Conservation (phyloP, 2,329 filamentous ascomycete genomes). For the Trichoderma aggressivum region DNA sequence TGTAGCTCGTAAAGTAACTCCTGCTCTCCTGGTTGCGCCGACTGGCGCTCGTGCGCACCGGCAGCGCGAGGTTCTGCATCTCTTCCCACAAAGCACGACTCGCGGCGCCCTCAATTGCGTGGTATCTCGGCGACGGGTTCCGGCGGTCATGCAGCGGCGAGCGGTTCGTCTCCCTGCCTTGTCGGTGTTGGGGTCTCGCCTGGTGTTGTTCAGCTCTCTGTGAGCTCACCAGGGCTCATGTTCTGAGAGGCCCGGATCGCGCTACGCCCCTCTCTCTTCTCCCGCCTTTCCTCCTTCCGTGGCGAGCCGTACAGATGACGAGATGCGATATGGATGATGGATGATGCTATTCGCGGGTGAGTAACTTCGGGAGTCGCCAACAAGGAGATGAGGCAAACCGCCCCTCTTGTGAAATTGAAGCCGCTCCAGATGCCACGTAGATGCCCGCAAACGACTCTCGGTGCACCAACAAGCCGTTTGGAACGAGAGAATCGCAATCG, state of each 20-base stretch:
- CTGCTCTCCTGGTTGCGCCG: slow-evolving; percentile 54
- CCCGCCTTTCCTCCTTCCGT: not conserved
- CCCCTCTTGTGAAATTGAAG: not conserved
- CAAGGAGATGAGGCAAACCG: not conserved
- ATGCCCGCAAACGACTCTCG: not conserved
- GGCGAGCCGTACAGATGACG: not conserved
- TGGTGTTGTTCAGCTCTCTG: not conserved
- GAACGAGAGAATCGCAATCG: not conserved
- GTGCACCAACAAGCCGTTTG: not conserved
- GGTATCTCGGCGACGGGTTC: not conserved
- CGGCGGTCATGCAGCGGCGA: not conserved
- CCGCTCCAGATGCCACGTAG: not conserved
- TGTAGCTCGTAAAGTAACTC: slow-evolving; percentile 55
- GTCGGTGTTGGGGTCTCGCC: not conserved
- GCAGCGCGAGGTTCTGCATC: slow-evolving; percentile 45
- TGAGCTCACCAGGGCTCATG: not conserved
- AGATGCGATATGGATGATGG: not conserved
- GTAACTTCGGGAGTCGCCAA: not conserved
- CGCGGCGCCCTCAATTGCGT: not conserved
- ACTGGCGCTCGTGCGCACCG: slow-evolving; percentile 45
- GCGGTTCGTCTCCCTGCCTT: not conserved
- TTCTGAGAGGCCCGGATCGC: not conserved
- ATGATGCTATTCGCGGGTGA: not conserved
- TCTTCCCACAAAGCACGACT: not conserved
- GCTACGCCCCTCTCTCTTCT: not conserved